Evolutionary conservation across 306 rosid species (phyloP).

Genomic region (Rosa multiflora): DNA sequence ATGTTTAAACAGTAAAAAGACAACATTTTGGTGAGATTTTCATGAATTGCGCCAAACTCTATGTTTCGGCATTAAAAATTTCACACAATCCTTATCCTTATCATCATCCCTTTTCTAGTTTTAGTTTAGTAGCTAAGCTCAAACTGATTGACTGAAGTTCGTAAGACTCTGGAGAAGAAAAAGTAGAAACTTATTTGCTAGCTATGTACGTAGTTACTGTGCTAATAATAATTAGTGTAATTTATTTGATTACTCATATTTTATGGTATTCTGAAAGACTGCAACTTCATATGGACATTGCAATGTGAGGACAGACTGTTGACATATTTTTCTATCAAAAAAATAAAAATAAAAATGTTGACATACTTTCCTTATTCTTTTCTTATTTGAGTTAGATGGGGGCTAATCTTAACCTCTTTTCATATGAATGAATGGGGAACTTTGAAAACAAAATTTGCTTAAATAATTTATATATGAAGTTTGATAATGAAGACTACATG

Average conservation of each 20-base stretch:
- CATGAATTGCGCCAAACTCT: conserved; percentile 21
- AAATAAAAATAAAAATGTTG: not conserved
- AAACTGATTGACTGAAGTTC: not conserved
- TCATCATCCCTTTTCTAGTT: not conserved
- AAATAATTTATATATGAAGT: not conserved
- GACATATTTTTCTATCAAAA: too few species aligned
- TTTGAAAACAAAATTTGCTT: not conserved
- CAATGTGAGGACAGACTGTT: not conserved
- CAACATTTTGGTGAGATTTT: conserved; percentile 12
- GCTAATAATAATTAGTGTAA: not conserved
- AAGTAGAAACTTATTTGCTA: not conserved
- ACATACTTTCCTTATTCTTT: not conserved
- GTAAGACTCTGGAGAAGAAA: not conserved
- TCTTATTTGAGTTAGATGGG: not conserved
- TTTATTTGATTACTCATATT: not conserved
- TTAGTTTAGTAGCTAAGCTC: not conserved
- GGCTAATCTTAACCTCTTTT: conserved; percentile 4
- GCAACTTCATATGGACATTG: not conserved
- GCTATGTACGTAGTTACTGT: not conserved
- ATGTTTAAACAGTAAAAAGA: not conserved
- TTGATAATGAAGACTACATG: not conserved
- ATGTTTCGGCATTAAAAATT: not conserved
- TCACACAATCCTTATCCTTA: not conserved
- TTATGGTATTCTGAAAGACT: not conserved
- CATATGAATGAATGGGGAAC: not conserved